A percentile compares a stretch with the other conserved stretches of the same genome.
phyloP scores from a whole-genome alignment of 768 basidiomycete genomes.

The Rhizopogon vinicolor region DNA sequence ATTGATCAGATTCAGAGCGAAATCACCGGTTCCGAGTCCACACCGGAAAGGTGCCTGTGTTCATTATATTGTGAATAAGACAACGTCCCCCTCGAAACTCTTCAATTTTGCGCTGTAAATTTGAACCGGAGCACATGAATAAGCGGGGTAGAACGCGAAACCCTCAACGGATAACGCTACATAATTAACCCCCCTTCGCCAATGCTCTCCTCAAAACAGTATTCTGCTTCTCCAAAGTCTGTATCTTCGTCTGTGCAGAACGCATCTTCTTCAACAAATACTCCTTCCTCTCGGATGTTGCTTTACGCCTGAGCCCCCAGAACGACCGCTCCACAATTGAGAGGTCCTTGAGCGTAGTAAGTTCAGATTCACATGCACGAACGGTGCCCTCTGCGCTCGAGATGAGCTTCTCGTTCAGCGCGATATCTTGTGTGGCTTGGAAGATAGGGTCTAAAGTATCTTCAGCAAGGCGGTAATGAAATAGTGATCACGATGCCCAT shows the following conservation, averaged over 20 bases:
- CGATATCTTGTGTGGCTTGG: conserved; percentile 76
- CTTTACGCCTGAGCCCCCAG: conserved; percentile 41
- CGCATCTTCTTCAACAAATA: conserved; percentile 77
- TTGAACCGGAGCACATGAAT: no score
- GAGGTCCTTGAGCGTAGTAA: conserved; percentile 65
- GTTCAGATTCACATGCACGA: conserved; percentile 70
- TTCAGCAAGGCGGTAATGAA: background rate
- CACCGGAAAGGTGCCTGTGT: no score
- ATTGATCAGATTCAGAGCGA: no score
- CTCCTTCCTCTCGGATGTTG: conserved; percentile 53
- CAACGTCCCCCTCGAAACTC: no score
- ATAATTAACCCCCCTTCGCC: conserved; percentile 30
- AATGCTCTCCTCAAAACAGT: conserved; percentile 56
- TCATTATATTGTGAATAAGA: no score
- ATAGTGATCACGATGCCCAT: background rate
- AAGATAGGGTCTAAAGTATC: conserved; percentile 61
- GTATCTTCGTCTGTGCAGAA: conserved; percentile 62
- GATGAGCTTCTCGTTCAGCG: conserved; percentile 68
- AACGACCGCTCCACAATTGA: conserved; percentile 40
- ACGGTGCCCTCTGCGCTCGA: conserved; percentile 58
- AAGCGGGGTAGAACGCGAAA: no score
- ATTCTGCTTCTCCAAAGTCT: conserved; percentile 68
- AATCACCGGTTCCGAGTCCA: no score
- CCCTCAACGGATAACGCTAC: background rate
- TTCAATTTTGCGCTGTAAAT: no score